Evolutionary conservation across 1,284 basidiomycete species (phyloP).

Genomic region (Trichosporon inkin): DNA sequence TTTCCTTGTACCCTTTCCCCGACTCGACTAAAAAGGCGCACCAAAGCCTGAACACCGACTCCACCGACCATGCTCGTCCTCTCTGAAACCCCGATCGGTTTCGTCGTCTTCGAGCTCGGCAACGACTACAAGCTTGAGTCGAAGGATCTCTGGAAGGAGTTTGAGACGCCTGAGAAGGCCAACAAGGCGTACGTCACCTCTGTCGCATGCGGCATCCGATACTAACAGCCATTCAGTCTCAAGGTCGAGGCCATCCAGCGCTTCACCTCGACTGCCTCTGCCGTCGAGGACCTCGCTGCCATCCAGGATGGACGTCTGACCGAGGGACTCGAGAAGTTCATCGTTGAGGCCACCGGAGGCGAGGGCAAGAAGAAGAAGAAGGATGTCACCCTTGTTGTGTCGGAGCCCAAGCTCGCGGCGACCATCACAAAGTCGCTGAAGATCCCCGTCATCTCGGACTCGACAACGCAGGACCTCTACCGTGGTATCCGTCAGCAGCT

Average conservation of each 20-base stretch:
- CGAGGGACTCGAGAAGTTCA: slow-evolving; percentile 88
- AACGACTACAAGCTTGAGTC: slow-evolving; percentile 83
- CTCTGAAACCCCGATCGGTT: slow-evolving; percentile 58
- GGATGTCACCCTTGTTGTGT: slow-evolving; percentile 78
- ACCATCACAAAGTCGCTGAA: slow-evolving; percentile 91
- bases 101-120: slow-evolving; percentile 95
- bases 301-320: slow-evolving; percentile 89
- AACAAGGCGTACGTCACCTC: slow-evolving; percentile 72
- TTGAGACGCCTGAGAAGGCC: slow-evolving; percentile 84
- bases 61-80: slow-evolving; percentile 51
- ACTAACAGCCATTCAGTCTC: slow-evolving; percentile 56
- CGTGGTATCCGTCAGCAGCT: slow-evolving; percentile 92
- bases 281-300: slow-evolving; percentile 97
- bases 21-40: not conserved
- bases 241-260: slow-evolving; percentile 94
- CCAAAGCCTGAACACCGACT: not conserved
- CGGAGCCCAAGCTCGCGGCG: slow-evolving; percentile 80
- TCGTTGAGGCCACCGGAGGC: slow-evolving; percentile 73
- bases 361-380: slow-evolving; percentile 48
- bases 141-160: slow-evolving; percentile 84
- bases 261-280: slow-evolving; percentile 91
- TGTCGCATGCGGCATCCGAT: not conserved
- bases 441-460: slow-evolving; percentile 74
- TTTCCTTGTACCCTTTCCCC: not conserved
- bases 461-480: slow-evolving; percentile 75